phyloP scores from a whole-genome alignment of 2,329 filamentous ascomycete genomes.

The Tolypocladium guangdongense region DNA sequence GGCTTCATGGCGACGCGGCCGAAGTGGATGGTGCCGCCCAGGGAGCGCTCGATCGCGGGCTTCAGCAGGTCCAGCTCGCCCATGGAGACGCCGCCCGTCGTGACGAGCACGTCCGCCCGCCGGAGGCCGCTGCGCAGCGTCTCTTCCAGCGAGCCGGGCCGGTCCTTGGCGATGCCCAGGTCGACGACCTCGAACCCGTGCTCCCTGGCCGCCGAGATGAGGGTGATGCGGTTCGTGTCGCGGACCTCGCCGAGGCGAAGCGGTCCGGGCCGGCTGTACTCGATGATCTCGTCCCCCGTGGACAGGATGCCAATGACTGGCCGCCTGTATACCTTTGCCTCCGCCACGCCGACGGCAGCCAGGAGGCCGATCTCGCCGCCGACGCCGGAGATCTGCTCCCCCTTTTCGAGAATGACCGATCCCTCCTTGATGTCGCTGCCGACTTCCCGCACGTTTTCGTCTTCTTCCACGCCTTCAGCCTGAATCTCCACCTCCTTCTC shows the following conservation, averaged over 20 bases:
- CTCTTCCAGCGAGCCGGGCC: slow-evolving; percentile 62
- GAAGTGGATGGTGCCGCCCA: slow-evolving; percentile 92
- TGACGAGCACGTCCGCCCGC: slow-evolving; percentile 71
- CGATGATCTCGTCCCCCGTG: slow-evolving; percentile 88
- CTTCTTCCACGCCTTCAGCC: slow-evolving; percentile 59
- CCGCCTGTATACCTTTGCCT: slow-evolving; percentile 62
- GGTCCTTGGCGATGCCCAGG: slow-evolving; percentile 73
- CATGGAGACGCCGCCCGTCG: slow-evolving; percentile 93
- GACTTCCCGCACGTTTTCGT: slow-evolving; percentile 84
- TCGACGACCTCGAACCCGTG: slow-evolving; percentile 74
- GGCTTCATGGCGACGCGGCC: slow-evolving; percentile 96
- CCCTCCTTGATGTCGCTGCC: slow-evolving; percentile 74
- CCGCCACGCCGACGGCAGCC: slow-evolving; percentile 66
- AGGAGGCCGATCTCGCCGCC: slow-evolving; percentile 89
- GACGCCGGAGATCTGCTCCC: slow-evolving; percentile 72
- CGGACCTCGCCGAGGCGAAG: slow-evolving; percentile 75
- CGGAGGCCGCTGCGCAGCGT: slow-evolving; percentile 66
- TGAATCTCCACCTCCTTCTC: slow-evolving; percentile 84
- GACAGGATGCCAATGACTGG: slow-evolving; percentile 81
- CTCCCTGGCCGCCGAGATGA: slow-evolving; percentile 65
- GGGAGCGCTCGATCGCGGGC: slow-evolving; percentile 80
- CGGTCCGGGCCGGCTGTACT: slow-evolving; percentile 50
- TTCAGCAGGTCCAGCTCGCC: slow-evolving; percentile 94
- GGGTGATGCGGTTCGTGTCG: slow-evolving; percentile 83
- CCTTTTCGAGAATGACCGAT: slow-evolving; percentile 59